A percentile compares a stretch with the other conserved stretches of the same genome.
These are phyloP conservation scores for Nevesoporus exiguus DNA, from an alignment of 768 basidiomycete species.

Conservation along the genomic window DNA sequence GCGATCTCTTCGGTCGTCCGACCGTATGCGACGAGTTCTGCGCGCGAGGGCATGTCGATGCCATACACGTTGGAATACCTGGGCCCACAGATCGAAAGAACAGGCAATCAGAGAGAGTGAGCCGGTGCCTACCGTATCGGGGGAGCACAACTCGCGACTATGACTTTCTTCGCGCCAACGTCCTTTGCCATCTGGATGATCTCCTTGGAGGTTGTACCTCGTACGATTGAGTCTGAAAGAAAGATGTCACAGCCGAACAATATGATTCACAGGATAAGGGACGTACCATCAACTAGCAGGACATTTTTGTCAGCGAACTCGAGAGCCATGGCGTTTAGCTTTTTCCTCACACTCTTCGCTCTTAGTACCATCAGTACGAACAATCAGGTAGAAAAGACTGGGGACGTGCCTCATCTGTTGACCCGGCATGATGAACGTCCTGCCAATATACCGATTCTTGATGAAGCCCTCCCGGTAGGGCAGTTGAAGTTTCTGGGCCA, in stretches of 20 bases:
- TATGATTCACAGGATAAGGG: neutral
- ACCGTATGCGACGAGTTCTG: constrained; percentile 85
- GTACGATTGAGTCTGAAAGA: constrained; percentile 87
- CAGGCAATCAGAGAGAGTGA: neutral
- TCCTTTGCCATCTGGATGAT: constrained; percentile 99
- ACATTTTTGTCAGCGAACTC: constrained; percentile 93
- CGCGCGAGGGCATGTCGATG: constrained; percentile 98
- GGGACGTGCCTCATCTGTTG: constrained; percentile 79
- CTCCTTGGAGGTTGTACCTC: constrained; percentile 97
- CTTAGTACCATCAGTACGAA: constrained; percentile 36
- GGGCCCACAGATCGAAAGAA: constrained; percentile 1
- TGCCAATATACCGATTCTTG: constrained; percentile 97
- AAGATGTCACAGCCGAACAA: neutral
- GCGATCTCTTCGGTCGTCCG: constrained; percentile 73
- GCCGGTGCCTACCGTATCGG: constrained; percentile 74
- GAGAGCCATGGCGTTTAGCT: constrained; percentile 97
- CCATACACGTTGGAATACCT: constrained; percentile 96
- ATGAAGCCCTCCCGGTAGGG: constrained; percentile 98
- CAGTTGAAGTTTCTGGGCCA: constrained; percentile 83
- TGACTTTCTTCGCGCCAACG: constrained; percentile 93
- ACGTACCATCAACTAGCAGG: constrained; percentile 88
- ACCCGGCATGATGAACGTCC: constrained; percentile 99
- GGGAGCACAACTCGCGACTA: constrained; percentile 95
- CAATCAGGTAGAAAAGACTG: neutral
- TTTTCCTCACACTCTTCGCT: constrained; percentile 90